Percentiles rank a stretch among this genome's conserved stretches.
phyloP scores from a whole-genome alignment of 306 rosid species.

The Calophaca sinica region DNA sequence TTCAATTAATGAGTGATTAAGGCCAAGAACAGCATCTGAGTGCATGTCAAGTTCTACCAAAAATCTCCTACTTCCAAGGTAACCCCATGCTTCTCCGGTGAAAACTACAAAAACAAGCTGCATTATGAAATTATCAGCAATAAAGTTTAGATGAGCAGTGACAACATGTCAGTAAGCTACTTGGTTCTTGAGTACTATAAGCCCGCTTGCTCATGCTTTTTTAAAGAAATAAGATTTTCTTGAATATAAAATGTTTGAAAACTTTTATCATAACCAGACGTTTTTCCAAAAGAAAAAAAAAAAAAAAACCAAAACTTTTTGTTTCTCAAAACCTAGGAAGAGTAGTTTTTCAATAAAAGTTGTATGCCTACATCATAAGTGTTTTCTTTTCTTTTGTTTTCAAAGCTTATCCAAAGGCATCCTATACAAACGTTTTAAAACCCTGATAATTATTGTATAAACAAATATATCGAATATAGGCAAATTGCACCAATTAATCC shows the following conservation, averaged over 20 bases:
- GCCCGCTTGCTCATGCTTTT: not conserved
- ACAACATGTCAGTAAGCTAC: conserved; percentile 6
- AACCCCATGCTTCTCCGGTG: conserved; percentile 97
- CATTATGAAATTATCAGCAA: conserved; percentile 56
- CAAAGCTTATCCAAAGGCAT: conserved; percentile 8
- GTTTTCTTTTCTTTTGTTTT: not conserved
- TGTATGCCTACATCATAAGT: conserved; percentile 5
- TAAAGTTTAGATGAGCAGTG: conserved; percentile 20
- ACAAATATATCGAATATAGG: conserved; percentile 12
- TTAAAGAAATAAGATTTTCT: not conserved
- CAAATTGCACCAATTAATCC: conserved; percentile 27
- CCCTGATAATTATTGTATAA: conserved; percentile 15
- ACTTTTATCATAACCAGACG: not conserved
- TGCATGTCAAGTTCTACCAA: conserved; percentile 83
- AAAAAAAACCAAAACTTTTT: not conserved
- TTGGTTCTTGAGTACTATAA: conserved; percentile 16
- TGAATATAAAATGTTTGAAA: not conserved
- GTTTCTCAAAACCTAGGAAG: not conserved
- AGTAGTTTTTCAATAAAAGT: not conserved
- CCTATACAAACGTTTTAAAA: conserved; percentile 28
- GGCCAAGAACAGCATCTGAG: conserved; percentile 87
- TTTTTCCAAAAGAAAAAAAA: not conserved
- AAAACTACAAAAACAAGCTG: conserved; percentile 90
- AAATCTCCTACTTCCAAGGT: conserved; percentile 97
- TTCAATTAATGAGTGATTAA: conserved; percentile 71